Base-by-base conservation (phyloP, 805 yeast genomes). In the Saccharomycopsis guyanensis region DNA sequence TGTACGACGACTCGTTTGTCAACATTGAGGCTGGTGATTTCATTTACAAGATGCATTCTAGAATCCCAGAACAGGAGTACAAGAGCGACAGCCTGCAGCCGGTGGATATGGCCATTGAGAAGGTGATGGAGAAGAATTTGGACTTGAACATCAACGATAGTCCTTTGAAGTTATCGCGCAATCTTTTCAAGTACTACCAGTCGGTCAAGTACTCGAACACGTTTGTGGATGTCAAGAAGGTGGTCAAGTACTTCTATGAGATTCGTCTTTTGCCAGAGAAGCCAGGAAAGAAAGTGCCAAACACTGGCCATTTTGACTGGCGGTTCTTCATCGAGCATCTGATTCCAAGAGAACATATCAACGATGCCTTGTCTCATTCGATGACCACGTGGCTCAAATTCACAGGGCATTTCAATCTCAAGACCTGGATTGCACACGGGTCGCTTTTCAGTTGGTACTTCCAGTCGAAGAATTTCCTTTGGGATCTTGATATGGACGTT, bases 401-500 rank as follows among this genome's bases (percentile, higher is more conserved):
- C 49, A 57, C 75, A 20, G 57, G 63, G 23, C 59, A 68, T 3
- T 59, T 67, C 37, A 76, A 76, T 0, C 51, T 77, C 7, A 60
- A 66, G 12, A 69, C 82, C 3, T 79, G 82, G 84, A 64, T 79
- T 7, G 82, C 82, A 1, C 85, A 80, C 57, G 86, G 86, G 1
- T 64, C 82, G 1, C 64, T 80, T 52, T 64, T 78, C 32, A 77
- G 82, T 10, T 78, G 83, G 75, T 65, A 75, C 52, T 77, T 82
- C 72, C 75, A 75, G 56, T 84, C 84, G 0, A 55, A 73, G 46
- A 62, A 67, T 3, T 68, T 80, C 58, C 82, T 84, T 0, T 80
- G 84, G 83, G 86, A 80, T 57, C 66, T 69, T 42, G 86, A 80
- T 58, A 62, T 76, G 43, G 86, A 80, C 62, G 77, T 79, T 22